phyloP scores from a whole-genome alignment of 148 eudicot genomes.

The Persicaria tinctoria region DNA sequence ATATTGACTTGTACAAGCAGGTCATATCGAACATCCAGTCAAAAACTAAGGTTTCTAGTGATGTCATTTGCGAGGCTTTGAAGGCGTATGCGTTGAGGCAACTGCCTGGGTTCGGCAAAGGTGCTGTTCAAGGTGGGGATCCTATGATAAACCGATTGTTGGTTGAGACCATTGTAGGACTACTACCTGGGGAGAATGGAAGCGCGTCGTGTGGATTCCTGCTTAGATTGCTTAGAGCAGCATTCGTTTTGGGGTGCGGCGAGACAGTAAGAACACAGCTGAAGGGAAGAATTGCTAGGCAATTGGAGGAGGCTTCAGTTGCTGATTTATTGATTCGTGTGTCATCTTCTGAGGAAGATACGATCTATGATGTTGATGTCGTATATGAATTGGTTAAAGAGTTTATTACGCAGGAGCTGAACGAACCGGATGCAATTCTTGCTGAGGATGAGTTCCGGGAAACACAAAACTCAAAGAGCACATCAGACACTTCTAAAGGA shows the following conservation, averaged over 20 bases:
- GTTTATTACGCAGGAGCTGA: conserved; percentile 41
- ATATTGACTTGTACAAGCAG: conserved; percentile 57
- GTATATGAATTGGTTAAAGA: conserved; percentile 55
- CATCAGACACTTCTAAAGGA: conserved; percentile 57
- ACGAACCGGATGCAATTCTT: conserved; percentile 10
- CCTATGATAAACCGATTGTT: conserved; percentile 36
- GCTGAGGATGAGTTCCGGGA: conserved; percentile 40
- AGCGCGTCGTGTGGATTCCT: conserved; percentile 59
- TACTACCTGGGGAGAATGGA: conserved; percentile 57
- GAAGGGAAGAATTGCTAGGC: conserved; percentile 50
- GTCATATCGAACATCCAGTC: conserved; percentile 52
- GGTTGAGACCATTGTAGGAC: conserved; percentile 46
- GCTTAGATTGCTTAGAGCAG: conserved; percentile 53
- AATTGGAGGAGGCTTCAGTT: conserved; percentile 74
- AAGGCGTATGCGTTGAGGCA: conserved; percentile 53
- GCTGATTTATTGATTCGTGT: conserved; percentile 58
- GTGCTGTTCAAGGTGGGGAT: conserved; percentile 48
- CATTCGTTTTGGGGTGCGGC: conserved; percentile 47
- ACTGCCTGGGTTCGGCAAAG: conserved; percentile 58
- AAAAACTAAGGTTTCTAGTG: conserved; percentile 43
- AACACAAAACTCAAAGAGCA: conserved; percentile 23
- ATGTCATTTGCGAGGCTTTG: conserved; percentile 71
- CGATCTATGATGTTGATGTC: conserved; percentile 45
- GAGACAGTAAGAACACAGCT: conserved; percentile 48
- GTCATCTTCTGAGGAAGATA: conserved; percentile 44